Evolutionary conservation across 768 basidiomycete species (phyloP).

Genomic region (Tylopilus intermedius): DNA sequence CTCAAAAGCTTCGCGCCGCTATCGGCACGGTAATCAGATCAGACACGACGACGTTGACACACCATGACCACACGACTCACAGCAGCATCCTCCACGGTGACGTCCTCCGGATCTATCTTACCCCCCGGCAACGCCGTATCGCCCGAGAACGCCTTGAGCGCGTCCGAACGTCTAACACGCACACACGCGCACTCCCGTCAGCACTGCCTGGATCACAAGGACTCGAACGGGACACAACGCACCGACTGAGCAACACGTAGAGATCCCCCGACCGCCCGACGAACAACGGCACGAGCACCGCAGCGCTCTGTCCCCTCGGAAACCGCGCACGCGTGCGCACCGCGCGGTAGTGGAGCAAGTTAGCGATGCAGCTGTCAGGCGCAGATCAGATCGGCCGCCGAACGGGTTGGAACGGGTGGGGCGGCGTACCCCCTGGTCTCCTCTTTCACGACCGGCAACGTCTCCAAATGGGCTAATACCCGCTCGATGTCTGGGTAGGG

Average conservation of each 20-base stretch:
- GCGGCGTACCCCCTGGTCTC: constrained; percentile 22
- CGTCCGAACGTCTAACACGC: constrained; percentile 58
- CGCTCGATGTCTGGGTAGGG: constrained; percentile 12
- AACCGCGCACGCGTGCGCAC: constrained; percentile 32
- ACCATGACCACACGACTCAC: constrained; percentile 33
- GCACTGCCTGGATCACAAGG: no score
- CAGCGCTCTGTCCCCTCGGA: constrained; percentile 60
- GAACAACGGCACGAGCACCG: constrained; percentile 81
- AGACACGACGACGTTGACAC: neutral
- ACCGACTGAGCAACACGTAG: constrained; percentile 82
- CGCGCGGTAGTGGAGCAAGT: constrained; percentile 25
- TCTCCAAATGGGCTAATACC: constrained; percentile 9
- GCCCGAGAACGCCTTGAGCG: constrained; percentile 72
- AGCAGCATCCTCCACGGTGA: constrained; percentile 72
- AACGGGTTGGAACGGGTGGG: no score
- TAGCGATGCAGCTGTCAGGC: constrained; percentile 19
- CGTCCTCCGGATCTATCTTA: constrained; percentile 66
- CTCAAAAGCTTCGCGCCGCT: constrained; percentile 88
- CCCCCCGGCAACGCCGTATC: constrained; percentile 90
- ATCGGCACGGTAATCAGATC: neutral
- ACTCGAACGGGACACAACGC: constrained; percentile 23
- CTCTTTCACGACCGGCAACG: constrained; percentile 8
- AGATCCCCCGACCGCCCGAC: constrained; percentile 79
- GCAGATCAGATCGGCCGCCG: no score
- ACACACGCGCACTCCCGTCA: neutral